phyloP scores from a whole-genome alignment of 176 grass and related monocot species.

The Sorghum bicolor region Sorghum_bicolor_NCBIv3 NC_012871.2:61800501-61801000 shows the following conservation, averaged over 20 bases:
- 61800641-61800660: conserved; percentile 17
- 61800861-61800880: not conserved
- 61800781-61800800: not conserved
- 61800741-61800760: not conserved
- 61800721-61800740: not conserved
- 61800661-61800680: not conserved
- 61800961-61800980: conserved; percentile 20
- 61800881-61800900: conserved; percentile 8
- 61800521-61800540: conserved; percentile 57
- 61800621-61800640: not conserved
- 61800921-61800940: conserved; percentile 15
- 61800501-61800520: conserved; percentile 27
- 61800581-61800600: too few species aligned
- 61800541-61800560: not conserved
- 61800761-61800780: not conserved
- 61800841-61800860: not conserved
- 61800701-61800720: not conserved
- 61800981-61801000: not conserved
- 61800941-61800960: not conserved
- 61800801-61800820: conserved; percentile 6
- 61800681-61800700: not conserved
- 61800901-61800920: conserved; percentile 30
- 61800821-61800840: not conserved
- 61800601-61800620: not conserved
- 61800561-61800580: not conserved